These are phyloP conservation scores for Penicillium tannophilum DNA, from an alignment of 495 filamentous ascomycete species.

Conservation along the genomic window DNA sequence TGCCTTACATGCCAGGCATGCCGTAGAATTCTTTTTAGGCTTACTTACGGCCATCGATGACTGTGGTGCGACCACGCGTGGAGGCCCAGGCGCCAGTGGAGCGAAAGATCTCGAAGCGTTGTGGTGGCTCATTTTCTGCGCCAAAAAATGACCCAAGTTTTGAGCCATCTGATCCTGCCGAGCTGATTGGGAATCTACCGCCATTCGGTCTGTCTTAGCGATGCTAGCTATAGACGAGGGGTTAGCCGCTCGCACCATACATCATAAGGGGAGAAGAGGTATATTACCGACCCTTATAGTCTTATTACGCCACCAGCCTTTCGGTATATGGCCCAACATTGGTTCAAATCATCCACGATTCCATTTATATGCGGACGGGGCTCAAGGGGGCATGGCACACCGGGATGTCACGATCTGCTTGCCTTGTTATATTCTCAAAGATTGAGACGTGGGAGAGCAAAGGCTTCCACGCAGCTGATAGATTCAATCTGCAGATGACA, in stretches of 20 bases:
- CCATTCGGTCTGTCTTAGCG: constrained; percentile 4
- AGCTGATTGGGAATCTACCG: constrained; percentile 5
- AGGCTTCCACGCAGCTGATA: not conserved
- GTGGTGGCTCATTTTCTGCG: constrained; percentile 27
- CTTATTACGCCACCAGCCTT: not conserved
- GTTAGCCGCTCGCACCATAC: not conserved
- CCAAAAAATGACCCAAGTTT: not conserved
- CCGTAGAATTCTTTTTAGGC: constrained; percentile 46
- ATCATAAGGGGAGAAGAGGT: not conserved
- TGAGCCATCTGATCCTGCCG: not conserved
- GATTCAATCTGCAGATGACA: constrained; percentile 19
- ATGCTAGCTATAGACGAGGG: not conserved
- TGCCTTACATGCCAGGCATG: constrained; percentile 43
- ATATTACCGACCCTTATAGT: not conserved
- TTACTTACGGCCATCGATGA: constrained; percentile 23
- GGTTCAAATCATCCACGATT: not conserved
- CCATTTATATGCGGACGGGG: not conserved
- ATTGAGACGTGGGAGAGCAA: not conserved
- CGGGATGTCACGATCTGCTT: not conserved
- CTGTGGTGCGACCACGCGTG: constrained; percentile 26
- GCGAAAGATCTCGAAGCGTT: constrained; percentile 31
- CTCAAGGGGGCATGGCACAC: not conserved
- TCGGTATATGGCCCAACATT: not conserved
- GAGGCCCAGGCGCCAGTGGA: constrained; percentile 36
- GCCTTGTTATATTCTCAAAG: constrained; percentile 14